Conservation (phyloP, 305 asterid species). For the Withania somnifera region DNA sequence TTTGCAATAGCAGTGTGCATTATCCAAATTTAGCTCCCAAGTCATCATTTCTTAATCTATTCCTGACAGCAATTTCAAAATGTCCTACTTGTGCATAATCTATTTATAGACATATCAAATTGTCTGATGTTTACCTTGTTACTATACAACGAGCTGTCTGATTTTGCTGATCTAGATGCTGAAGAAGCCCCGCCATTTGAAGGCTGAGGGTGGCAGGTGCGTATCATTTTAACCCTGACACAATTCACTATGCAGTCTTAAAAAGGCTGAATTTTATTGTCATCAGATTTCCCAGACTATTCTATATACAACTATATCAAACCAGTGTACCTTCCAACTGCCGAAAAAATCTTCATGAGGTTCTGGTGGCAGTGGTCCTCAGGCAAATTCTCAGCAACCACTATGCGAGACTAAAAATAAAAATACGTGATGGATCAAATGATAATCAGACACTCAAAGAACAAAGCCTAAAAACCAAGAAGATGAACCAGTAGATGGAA, state of each 20-base stretch:
- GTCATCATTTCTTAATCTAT: neutral
- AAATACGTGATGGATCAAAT: neutral
- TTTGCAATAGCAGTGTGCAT: neutral
- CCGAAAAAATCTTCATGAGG: constrained; percentile 73
- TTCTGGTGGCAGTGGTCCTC: constrained; percentile 94
- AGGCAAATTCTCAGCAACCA: constrained; percentile 81
- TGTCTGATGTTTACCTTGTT: constrained; percentile 46
- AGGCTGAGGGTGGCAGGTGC: constrained; percentile 74
- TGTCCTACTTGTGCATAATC: neutral
- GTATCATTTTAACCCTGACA: constrained; percentile 81
- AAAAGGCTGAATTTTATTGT: neutral
- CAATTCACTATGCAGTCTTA: constrained; percentile 6
- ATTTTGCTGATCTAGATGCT: constrained; percentile 49
- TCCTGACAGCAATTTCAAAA: neutral
- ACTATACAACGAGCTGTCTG: constrained; percentile 48
- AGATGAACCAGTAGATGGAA: neutral
- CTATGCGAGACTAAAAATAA: constrained; percentile 52
- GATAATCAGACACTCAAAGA: neutral
- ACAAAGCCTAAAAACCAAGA: neutral
- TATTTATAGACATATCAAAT: neutral
- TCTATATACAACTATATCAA: neutral
- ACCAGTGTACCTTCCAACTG: constrained; percentile 64
- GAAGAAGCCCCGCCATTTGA: constrained; percentile 39
- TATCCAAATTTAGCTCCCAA: neutral
- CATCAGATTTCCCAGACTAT: neutral